Percentiles rank a stretch among this genome's conserved stretches.
Evolutionary conservation across 331 rosid genomes (phyloP).

Genomic region (Quercus lobata): DNA sequence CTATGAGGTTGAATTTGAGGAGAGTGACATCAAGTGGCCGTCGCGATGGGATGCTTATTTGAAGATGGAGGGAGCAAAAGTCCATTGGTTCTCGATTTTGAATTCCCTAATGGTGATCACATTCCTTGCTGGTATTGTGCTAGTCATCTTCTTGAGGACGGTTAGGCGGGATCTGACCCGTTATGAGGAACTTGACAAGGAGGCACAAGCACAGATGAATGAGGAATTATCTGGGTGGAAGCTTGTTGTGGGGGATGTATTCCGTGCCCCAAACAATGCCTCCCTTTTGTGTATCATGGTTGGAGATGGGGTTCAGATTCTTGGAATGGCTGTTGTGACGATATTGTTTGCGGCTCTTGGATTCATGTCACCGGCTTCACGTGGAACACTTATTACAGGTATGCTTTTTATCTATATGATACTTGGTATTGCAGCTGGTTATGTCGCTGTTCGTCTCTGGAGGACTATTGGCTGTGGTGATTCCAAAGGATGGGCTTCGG

Average conservation of each 20-base stretch:
- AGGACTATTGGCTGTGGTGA: conserved; percentile 80
- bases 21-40: conserved; percentile 96
- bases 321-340: conserved; percentile 97
- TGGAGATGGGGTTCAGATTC: conserved; percentile 92
- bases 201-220: conserved; percentile 96
- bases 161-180: conserved; percentile 92
- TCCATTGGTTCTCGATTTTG: conserved; percentile 95
- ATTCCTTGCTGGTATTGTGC: conserved; percentile 95
- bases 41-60: conserved; percentile 97
- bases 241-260: conserved; percentile 98
- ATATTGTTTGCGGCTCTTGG: conserved; percentile 93
- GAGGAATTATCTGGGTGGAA: conserved; percentile 99
- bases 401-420: conserved; percentile 92
- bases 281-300: conserved; percentile 81
- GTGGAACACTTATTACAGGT: conserved; percentile 86
- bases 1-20: conserved; percentile 80
- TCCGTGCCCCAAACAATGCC: conserved; percentile 74
- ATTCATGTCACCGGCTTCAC: conserved; percentile 98
- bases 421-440: conserved; percentile 93
- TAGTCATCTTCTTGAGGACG: conserved; percentile 93
- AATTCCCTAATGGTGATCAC: conserved; percentile 96
- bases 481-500: conserved; percentile 75
- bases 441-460: conserved; percentile 91
- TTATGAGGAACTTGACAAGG: conserved; percentile 97
- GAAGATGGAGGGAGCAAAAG: conserved; percentile 98